Base-by-base conservation (phyloP, 2,329 filamentous ascomycete genomes). In the Elsinoe fawcettii region DNA sequence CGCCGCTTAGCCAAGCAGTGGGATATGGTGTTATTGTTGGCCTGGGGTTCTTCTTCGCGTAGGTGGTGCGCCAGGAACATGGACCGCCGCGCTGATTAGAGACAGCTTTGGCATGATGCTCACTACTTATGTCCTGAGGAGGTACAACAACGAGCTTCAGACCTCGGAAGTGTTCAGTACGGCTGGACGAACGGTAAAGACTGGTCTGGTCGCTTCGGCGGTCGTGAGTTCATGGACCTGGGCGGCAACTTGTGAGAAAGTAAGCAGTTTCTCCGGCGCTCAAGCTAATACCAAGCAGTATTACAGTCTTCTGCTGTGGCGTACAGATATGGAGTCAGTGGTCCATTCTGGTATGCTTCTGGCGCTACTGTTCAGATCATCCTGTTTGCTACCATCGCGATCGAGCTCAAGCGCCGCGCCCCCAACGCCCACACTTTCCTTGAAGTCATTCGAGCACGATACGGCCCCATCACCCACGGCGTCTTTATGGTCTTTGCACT, bases 161-260 rank as follows among this genome's bases (percentile, higher is more conserved):
- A 96, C 91, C 0, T 91, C 87, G 0, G 90, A 96, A 74, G 93
- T 90, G 82, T 96, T 96, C 77, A 90, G 81, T 62, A 95, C 90
- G 0, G 90, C 90, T 51, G 90, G 90, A 16, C 80, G 91, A 60
- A 90, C 88, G 1, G 88, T 96, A 63, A 96, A 95, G 69, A 90
- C 88, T 7, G 91, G 90, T 43, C 78, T 96, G 12, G 89, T 95
- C 0, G 88, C 88, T 9, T 88, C 88, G 4, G 90, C 90, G 14
- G 90, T 96, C n/a, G 89, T 95, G 2, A 91, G 87, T 14, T 90
- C 86, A 4, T 96, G 91, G 90, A 95, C 90, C 0, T 95, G 90
- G 90, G 90, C 89, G 0, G 90, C 88, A 20, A 93, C 88, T 0
- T 76, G 92, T 1, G 20, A 32, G 44, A 3, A 25, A 30, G 5